Base-by-base conservation (phyloP, 371 early-diverging fungal species). In the Rhizopus sp. region DNA sequence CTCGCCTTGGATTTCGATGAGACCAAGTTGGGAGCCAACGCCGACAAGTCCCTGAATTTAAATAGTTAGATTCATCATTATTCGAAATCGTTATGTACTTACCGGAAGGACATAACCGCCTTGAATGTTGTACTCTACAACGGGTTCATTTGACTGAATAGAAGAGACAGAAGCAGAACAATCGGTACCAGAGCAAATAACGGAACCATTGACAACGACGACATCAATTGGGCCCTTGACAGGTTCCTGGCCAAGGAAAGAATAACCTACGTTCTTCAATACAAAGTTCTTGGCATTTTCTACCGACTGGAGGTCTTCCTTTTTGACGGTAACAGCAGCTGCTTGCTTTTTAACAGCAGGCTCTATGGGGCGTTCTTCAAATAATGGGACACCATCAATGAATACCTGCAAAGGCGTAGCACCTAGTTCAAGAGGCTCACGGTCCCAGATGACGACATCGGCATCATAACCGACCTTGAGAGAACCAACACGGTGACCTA, bases 401-500 rank as follows among this genome's bases (percentile, higher is more conserved):
- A 77, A 81, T 17, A 92, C 90, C 63, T 83, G 77, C 16, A 86
- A 59, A 41, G 92, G 92, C 46, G 79, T 68, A 2, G 92, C 85
- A 29, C 90, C 89, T 13, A 92, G 63, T 6, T 71, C 55, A 31
- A 92, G 69, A 8, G 92, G 91, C 50, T 86, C 71, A 53, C 77
- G 72, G 62, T 78, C 77, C 85, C 85, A 87, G 35, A 87, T 70
- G 17, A 90, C 88, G 15, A 90, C 50, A 71, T 92, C 92, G 8
- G 91, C 92, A 77, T 92, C 92, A 65, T 84, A 87, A 7, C 89
- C 89, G 1, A 76, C 68, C 13, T 69, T 69, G 15, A 92, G 64
- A 40, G 70, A 65, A 0, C 92, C 92, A 47, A 91, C 70, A 45
- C 91, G 81, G 59, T 86, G 80, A n/a, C 80, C 87, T 13, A 84